A percentile compares a stretch with the other conserved stretches of the same genome.
These are phyloP conservation scores for Monilinia fructicola DNA, from an alignment of 2,329 filamentous ascomycete genomes.

Conservation along the genomic window DNA sequence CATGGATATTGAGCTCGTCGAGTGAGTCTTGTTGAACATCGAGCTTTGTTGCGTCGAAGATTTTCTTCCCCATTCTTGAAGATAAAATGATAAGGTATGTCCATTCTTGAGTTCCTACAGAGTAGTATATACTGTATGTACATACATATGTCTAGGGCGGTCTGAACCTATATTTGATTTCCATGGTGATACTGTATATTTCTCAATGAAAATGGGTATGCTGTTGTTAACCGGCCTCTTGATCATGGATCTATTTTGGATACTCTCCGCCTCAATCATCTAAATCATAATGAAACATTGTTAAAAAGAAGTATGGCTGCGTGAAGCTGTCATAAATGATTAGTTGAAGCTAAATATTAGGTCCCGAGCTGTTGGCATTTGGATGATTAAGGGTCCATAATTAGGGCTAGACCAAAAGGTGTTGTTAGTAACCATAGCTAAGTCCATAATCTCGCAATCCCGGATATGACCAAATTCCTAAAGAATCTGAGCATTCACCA, in stretches of 20 bases:
- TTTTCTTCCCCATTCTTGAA: not conserved
- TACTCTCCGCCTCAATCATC: not conserved
- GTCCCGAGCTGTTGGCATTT: not conserved
- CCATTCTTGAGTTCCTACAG: too few relatives aligned
- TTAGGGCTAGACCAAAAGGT: not conserved
- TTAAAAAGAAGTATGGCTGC: not conserved
- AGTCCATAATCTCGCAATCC: not conserved
- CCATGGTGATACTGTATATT: too few relatives aligned
- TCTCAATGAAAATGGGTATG: too few relatives aligned
- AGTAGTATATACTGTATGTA: too few relatives aligned
- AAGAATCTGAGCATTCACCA: too few relatives aligned
- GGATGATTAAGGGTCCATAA: not conserved
- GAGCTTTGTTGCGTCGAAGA: not conserved
- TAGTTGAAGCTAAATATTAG: not conserved
- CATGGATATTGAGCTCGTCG: not conserved
- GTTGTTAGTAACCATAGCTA: not conserved
- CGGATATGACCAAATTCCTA: too few relatives aligned
- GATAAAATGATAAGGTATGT: too few relatives aligned
- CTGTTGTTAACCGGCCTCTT: not conserved
- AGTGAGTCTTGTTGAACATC: not conserved
- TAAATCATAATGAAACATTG: not conserved
- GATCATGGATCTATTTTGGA: too few relatives aligned
- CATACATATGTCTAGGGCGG: too few relatives aligned
- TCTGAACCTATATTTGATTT: too few relatives aligned
- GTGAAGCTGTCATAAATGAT: conserved; percentile 1